Evolutionary conservation across 2,329 filamentous ascomycete species (phyloP), one percentile per base, ranked within the genome.

Genomic region (Colletotrichum limetticola): DNA sequence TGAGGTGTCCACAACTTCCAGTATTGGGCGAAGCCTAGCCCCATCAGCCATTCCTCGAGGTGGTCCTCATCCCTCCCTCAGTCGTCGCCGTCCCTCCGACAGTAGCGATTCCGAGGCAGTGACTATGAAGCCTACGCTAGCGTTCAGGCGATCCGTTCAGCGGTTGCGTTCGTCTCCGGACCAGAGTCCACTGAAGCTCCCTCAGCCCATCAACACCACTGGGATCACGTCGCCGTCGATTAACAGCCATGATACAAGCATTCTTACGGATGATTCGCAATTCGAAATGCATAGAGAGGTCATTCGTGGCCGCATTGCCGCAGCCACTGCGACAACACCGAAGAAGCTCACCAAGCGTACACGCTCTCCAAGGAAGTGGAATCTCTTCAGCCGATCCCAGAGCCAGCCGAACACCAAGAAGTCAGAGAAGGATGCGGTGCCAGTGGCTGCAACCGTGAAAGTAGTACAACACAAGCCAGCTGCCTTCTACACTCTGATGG

Each of bases 401-500:
- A 85, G 80, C 46, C 82, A 85, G 55, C 77, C 84, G 3, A 59
- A 65, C 22, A 62, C 8, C 37, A 75, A 75, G 3, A 86, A 85
- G 70, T 84, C 84, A 71, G 79, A 79, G 19, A 77, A 82, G 5
- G 82, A 84, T 28, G 78, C 80, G 8, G 76, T 80, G 6, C 76
- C 81, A 2, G 83, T 89, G n/a, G 78, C 86, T 0, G 85, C 86
- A 2, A 84, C 88, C 1, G 84, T 88, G n/a, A 85, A 87, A 56
- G 78, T 83, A 16, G 83, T 87, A 0, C 84, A 85, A 66, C 85
- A 84, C 67, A 91, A 89, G 72, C 82, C 88, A 0, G 80, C 90
- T 7, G 86, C 90, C 1, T 91, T 90, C 75, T 92, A 92, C 76
- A 86, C 90, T 8, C 89, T 91, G 79, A 86, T 92, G 78, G 90